Percentiles rank a stretch among this genome's conserved stretches.
phyloP scores from a whole-genome alignment of 2,329 filamentous ascomycete species.

The Aureobasidium pullulans region DNA sequence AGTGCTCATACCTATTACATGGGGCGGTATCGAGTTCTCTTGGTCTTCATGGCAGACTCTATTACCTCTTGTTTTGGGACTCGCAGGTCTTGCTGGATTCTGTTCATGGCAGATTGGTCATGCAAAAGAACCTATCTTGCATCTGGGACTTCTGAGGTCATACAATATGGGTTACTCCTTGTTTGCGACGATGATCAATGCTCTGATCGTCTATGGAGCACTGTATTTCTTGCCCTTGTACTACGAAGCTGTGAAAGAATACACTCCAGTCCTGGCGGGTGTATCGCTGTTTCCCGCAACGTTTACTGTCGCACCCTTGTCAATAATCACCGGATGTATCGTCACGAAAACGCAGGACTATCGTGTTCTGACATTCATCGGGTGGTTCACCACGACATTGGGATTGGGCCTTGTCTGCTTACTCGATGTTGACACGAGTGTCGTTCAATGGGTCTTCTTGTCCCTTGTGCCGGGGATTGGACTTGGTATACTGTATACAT shows the following conservation, averaged over 20 bases:
- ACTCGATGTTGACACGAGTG: slow-evolving; percentile 30
- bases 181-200: slow-evolving; percentile 32
- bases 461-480: slow-evolving; percentile 45
- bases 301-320: slow-evolving; percentile 13
- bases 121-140: slow-evolving; percentile 32
- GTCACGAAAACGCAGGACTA: slow-evolving; percentile 25
- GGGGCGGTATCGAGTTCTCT: slow-evolving; percentile 35
- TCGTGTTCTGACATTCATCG: slow-evolving; percentile 52
- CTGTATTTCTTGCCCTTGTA: slow-evolving; percentile 38
- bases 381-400: slow-evolving; percentile 45
- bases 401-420: slow-evolving; percentile 37
- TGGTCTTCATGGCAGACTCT: slow-evolving; percentile 38
- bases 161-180: slow-evolving; percentile 20
- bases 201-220: slow-evolving; percentile 26
- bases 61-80: slow-evolving; percentile 38
- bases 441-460: slow-evolving; percentile 34
- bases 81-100: slow-evolving; percentile 33
- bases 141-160: slow-evolving; percentile 20
- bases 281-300: slow-evolving; percentile 34
- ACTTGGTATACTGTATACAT: slow-evolving; percentile 37
- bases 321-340: slow-evolving; percentile 19
- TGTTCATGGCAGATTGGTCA: slow-evolving; percentile 31
- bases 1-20: slow-evolving; percentile 39
- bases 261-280: slow-evolving; percentile 31
- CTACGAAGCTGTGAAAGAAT: slow-evolving; percentile 35